These are phyloP conservation scores for Leccinum pachyderme DNA, from an alignment of 1,284 basidiomycete genomes.

Conservation along the genomic window DNA sequence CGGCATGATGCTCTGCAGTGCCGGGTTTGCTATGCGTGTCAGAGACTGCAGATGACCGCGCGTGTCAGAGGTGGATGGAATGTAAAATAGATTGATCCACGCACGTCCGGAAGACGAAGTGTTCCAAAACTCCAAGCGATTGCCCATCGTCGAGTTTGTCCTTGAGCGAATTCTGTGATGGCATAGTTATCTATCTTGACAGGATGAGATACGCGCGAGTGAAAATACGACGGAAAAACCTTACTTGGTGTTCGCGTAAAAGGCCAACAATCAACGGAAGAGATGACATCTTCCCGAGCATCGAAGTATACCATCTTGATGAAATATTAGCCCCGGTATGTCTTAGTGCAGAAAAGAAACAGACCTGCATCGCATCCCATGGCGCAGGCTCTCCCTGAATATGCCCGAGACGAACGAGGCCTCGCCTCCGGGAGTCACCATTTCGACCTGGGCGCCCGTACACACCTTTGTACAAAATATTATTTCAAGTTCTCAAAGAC, in stretches of 20 bases:
- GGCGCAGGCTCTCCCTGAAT: conserved; percentile 66
- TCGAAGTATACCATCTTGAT: conserved; percentile 85
- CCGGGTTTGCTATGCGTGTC: conserved; percentile 46
- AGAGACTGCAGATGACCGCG: conserved; percentile 38
- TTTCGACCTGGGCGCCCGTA: conserved; percentile 81
- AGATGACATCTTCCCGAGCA: conserved; percentile 85
- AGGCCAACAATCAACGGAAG: conserved; percentile 58
- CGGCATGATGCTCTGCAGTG: conserved; percentile 52
- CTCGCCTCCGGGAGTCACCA: conserved; percentile 88
- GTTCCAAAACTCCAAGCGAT: conserved; percentile 80
- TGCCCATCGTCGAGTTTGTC: conserved; percentile 86
- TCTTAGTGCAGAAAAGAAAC: background rate
- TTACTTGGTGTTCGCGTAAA: conserved; percentile 53
- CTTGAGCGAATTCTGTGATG: conserved; percentile 79
- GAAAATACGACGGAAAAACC: conserved; percentile 7
- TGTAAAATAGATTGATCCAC: conserved; percentile 30
- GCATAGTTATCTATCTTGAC: conserved; percentile 80
- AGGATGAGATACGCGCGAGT: background rate
- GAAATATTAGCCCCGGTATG: background rate
- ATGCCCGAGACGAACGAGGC: conserved; percentile 74
- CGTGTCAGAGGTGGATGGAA: conserved; percentile 1
- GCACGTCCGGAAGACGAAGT: conserved; percentile 71
- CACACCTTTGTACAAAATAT: conserved; percentile 49
- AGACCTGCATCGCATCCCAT: conserved; percentile 52
- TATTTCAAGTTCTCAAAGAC: conserved; percentile 3